phyloP scores from a whole-genome alignment of 352 stramenopile species.

The Phytophthora chlamydospora region DNA sequence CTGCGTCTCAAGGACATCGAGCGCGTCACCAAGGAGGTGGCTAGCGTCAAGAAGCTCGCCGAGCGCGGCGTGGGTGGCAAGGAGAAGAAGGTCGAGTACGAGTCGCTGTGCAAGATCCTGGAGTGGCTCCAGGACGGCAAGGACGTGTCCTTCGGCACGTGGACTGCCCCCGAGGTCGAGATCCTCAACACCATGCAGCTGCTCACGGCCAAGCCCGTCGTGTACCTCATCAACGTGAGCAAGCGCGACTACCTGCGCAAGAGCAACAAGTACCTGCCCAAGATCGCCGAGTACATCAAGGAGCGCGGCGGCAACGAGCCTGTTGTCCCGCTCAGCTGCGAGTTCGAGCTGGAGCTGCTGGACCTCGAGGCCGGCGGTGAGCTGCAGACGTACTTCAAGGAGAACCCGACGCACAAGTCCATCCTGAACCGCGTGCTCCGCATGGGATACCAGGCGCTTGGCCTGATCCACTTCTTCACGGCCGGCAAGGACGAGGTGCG shows the following conservation, averaged over 20 bases:
- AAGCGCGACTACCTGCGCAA: slow-evolving; percentile 99
- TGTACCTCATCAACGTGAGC: slow-evolving; percentile 99
- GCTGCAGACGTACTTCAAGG: slow-evolving; percentile 75
- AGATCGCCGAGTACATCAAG: slow-evolving; percentile 98
- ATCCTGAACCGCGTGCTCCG: slow-evolving; percentile 98
- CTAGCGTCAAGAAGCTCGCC: slow-evolving; percentile 88
- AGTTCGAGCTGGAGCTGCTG: slow-evolving; percentile 97
- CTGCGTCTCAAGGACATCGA: slow-evolving; percentile 98
- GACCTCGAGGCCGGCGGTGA: slow-evolving; percentile 73
- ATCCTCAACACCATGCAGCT: slow-evolving; percentile 93
- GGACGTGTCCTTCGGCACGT: slow-evolving; percentile 92
- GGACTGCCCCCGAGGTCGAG: slow-evolving; percentile 89
- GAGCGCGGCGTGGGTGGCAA: slow-evolving; percentile 91
- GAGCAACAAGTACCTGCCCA: slow-evolving; percentile 97
- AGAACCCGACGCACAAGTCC: slow-evolving; percentile 89
- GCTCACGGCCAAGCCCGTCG: slow-evolving; percentile 94
- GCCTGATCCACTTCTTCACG: slow-evolving; percentile 99
- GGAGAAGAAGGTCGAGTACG: slow-evolving; percentile 96
- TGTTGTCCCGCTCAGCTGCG: slow-evolving; percentile 97
- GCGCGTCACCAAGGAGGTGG: slow-evolving; percentile 77
- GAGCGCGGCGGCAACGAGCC: slow-evolving; percentile 95
- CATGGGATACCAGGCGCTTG: slow-evolving; percentile 97
- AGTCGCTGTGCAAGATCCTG: slow-evolving; percentile 82
- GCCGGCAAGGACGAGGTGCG: slow-evolving; percentile 98
- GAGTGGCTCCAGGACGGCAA: slow-evolving; percentile 88